Evolutionary conservation across 129 eudicot genomes (phyloP).

Genomic region (Artemisia tridentata): DNA sequence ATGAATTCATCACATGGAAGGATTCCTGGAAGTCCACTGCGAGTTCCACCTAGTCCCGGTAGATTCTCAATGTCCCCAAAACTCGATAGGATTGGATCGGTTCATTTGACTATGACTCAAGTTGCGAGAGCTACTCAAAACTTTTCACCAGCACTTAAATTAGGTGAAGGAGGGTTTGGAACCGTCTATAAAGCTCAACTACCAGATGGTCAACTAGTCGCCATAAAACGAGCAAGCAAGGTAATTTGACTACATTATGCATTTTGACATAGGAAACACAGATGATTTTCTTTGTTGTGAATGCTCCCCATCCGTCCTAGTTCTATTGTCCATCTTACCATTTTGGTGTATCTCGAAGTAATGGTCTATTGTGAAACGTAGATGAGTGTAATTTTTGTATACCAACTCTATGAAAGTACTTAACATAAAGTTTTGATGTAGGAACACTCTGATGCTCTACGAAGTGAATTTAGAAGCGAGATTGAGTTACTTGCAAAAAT

Average conservation of each 20-base stretch:
- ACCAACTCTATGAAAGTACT: neutral
- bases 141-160: slow-evolving; percentile 59
- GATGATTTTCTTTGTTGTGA: too few relatives aligned
- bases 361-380: neutral
- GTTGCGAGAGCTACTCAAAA: slow-evolving; percentile 74
- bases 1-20: slow-evolving; percentile 55
- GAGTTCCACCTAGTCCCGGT: slow-evolving; percentile 87
- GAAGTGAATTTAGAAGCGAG: slow-evolving; percentile 78
- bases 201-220: slow-evolving; percentile 75
- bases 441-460: slow-evolving; percentile 64
- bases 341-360: too few relatives aligned
- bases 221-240: slow-evolving; percentile 93
- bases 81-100: slow-evolving; percentile 64
- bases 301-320: too few relatives aligned
- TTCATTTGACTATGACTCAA: slow-evolving; percentile 72
- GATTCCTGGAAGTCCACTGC: slow-evolving; percentile 53
- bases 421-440: slow-evolving; percentile 29
- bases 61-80: slow-evolving; percentile 84
- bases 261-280: too few relatives aligned
- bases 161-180: slow-evolving; percentile 97
- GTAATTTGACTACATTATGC: slow-evolving; percentile 26
- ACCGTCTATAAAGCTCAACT: slow-evolving; percentile 80
- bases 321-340: too few relatives aligned
- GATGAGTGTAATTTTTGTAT: neutral
- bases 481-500: slow-evolving; percentile 87